These are phyloP conservation scores for Berkeleyomyces rouxiae DNA, from an alignment of 2,329 filamentous ascomycete species.

Conservation along the genomic window DNA sequence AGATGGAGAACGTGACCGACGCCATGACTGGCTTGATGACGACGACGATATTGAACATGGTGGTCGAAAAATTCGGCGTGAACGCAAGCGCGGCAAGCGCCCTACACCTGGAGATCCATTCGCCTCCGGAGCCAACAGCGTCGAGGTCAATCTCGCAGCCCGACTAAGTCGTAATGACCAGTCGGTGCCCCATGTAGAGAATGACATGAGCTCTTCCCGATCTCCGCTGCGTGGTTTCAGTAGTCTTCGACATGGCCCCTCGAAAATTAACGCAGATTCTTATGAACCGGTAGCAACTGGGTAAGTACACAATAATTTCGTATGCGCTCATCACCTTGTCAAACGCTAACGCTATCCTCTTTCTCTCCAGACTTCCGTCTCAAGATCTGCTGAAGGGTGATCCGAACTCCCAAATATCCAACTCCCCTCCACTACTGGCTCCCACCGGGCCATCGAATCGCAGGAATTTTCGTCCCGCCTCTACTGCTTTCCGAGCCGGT, in stretches of 20 bases:
- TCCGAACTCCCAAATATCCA: constrained; percentile 14
- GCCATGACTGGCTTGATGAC: constrained; percentile 21
- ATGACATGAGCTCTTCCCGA: constrained; percentile 20
- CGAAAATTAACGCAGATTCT: background rate
- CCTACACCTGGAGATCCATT: background rate
- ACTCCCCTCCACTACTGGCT: constrained; percentile 14
- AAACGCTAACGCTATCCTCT: background rate
- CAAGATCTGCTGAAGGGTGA: background rate
- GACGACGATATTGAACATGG: constrained; percentile 14
- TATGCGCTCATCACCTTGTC: background rate
- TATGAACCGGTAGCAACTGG: background rate
- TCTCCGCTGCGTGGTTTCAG: constrained; percentile 22
- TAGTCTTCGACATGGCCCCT: constrained; percentile 16
- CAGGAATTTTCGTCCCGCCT: background rate
- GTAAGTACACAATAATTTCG: background rate
- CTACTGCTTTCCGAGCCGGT: background rate
- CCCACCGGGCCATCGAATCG: constrained; percentile 19
- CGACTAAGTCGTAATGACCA: constrained; percentile 24
- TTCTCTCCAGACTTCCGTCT: background rate
- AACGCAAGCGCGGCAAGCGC: constrained; percentile 9
- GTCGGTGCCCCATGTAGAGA: background rate
- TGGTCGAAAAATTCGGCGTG: constrained; percentile 10
- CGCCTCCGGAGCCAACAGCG: constrained; percentile 31
- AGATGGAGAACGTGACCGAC: constrained; percentile 20
- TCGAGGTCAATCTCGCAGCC: constrained; percentile 34